A percentile compares a stretch with the other conserved stretches of the same genome.
Conservation (phyloP, 305 asterid species). For the Fraxinus dipetala region DNA sequence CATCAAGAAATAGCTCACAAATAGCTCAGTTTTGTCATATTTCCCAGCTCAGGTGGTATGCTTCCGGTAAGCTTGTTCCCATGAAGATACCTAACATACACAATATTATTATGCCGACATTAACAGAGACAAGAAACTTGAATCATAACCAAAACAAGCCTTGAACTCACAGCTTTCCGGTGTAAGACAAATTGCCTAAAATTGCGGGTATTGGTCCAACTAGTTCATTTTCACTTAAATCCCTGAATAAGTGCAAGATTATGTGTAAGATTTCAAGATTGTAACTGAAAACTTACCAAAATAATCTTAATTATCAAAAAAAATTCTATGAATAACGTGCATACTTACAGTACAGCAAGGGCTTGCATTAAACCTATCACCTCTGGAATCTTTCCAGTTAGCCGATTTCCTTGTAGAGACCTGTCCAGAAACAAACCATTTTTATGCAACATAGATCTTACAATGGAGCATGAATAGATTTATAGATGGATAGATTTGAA, state of each 20-base stretch:
- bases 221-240: conserved; percentile 85
- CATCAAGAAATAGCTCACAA: conserved; percentile 45
- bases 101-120: neutral
- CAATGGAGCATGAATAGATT: neutral
- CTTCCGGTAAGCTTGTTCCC: conserved; percentile 89
- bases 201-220: conserved; percentile 86
- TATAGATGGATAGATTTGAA: neutral
- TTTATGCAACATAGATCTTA: conserved; percentile 2
- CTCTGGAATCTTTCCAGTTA: conserved; percentile 87
- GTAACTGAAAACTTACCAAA: neutral
- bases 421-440: conserved; percentile 35
- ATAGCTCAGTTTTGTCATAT: conserved; percentile 90
- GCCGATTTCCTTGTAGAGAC: conserved; percentile 88
- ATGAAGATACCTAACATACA: conserved; percentile 69
- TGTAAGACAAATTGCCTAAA: conserved; percentile 89
- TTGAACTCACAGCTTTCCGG: conserved; percentile 84
- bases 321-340: neutral
- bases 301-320: neutral
- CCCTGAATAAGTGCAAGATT: conserved; percentile 46
- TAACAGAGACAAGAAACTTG: neutral
- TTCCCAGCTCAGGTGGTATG: conserved; percentile 89
- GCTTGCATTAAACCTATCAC: conserved; percentile 99
- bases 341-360: conserved; percentile 91
- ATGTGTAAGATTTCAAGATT: neutral
- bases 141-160: neutral